Base-by-base conservation (phyloP, 1,139 yeast species). In the Geotrichum restrictum region DNA sequence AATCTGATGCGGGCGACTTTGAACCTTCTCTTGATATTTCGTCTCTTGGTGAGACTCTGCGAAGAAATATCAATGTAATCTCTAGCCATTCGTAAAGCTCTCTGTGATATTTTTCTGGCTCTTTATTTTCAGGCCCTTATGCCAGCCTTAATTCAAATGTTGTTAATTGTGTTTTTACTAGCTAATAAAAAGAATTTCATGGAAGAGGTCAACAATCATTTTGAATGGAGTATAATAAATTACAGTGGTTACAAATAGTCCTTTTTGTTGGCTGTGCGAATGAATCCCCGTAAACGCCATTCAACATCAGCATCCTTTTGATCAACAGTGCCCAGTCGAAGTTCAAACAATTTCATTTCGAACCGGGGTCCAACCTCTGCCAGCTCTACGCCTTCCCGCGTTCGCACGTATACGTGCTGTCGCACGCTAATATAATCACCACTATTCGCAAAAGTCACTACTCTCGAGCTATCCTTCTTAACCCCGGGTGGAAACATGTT, bases 301-400 rank as follows among this genome's bases (percentile, higher is more conserved):
- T 93, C 99, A 31, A 88, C 82, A 64, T 93, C 98, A n/a, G 97
- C 96, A 69, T 94, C 98, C 71, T 87, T 87, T 68, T 91, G 88
- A 63, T 93, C 98, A 58, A 93, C 74, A 48, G 96, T 87, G 2
- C 99, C 98, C 60, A 94, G 75, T 65, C 84, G 80, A 58, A 94
- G 74, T 67, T 93, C 97, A 66, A 82, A 93, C 58, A 93, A 73
- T 67, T 89, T 81, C 98, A 93, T 89, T 71, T 94, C 98, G 64
- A 93, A 93, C 57, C 99, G 75, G n/a, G 99, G 99, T 0, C 99
- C 99, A 39, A 94, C 86, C 67, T 93, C 99, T 58, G 97, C 93
- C 57, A 93, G 72, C 67, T 93, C 98, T 2, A 89, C 96, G 10
- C 76, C 74, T 56, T 89, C 96, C 61, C 85, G 82, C 0, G 96